Percentiles rank a stretch among this genome's conserved stretches.
phyloP scores from a whole-genome alignment of 2,329 filamentous ascomycete genomes.

The Fusarium albosuccineum region DNA sequence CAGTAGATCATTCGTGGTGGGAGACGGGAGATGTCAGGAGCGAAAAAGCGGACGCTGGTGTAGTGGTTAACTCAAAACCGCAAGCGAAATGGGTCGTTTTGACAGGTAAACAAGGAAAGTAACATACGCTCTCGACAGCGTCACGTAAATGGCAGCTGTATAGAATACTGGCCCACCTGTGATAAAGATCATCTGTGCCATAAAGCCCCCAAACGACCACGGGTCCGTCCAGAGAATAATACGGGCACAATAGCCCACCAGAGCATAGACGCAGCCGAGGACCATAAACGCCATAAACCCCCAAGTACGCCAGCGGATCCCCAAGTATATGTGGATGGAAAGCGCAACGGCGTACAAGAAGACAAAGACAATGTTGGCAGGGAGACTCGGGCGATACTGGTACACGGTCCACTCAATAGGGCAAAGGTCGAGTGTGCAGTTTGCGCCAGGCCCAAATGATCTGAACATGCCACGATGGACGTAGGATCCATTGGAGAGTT shows the following conservation, averaged over 20 bases:
- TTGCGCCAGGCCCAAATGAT: conserved; percentile 30
- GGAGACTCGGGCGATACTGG: conserved; percentile 57
- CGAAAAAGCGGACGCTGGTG: too few species aligned
- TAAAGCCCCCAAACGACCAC: conserved; percentile 67
- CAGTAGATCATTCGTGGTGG: conserved; percentile 51
- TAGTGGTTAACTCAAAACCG: too few species aligned
- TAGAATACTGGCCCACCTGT: conserved; percentile 57
- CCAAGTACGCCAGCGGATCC: conserved; percentile 55
- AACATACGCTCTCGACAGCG: conserved; percentile 25
- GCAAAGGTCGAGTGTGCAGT: conserved; percentile 38
- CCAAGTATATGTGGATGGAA: conserved; percentile 53
- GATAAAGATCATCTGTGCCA: conserved; percentile 69
- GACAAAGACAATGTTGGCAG: conserved; percentile 55
- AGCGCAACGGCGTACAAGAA: conserved; percentile 59
- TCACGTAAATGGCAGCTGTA: conserved; percentile 50
- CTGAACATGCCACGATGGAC: conserved; percentile 7
- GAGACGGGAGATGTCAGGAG: conserved; percentile 48
- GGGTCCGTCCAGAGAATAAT: conserved; percentile 67
- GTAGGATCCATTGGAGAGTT: conserved; percentile 1
- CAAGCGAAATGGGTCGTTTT: too few species aligned
- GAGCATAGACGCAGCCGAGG: conserved; percentile 65
- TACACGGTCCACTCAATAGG: conserved; percentile 56
- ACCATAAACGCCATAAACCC: conserved; percentile 61
- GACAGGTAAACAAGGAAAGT: too few species aligned
- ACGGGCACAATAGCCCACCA: conserved; percentile 70